Evolutionary conservation across 345 rosid species (phyloP).

Genomic region (Salix caprea): DNA sequence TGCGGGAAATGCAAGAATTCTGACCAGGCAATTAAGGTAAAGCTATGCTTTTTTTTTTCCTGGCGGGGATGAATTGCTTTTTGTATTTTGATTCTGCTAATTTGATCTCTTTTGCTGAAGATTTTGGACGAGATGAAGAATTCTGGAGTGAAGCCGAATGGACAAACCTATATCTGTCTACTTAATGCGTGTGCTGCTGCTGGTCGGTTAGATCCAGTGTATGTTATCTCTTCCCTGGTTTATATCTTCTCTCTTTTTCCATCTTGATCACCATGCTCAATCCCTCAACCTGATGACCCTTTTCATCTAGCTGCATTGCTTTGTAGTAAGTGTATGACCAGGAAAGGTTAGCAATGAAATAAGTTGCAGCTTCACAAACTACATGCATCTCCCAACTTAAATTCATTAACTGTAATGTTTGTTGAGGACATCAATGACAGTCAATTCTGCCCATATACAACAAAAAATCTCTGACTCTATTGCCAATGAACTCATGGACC

Average conservation of each 20-base stretch:
- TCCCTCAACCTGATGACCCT: background rate
- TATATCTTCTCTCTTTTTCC: background rate
- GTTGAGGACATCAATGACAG: background rate
- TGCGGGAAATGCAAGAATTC: constrained; percentile 89
- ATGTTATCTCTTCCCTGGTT: constrained; percentile 39
- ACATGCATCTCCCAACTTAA: background rate
- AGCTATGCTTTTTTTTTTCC: background rate
- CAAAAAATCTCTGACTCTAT: background rate
- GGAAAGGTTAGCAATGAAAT: background rate
- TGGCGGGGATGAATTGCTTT: background rate
- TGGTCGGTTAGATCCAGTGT: constrained; percentile 86
- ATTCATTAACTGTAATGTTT: background rate
- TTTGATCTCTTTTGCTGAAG: constrained; percentile 31
- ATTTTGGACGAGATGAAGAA: constrained; percentile 90
- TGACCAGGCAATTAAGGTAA: constrained; percentile 64
- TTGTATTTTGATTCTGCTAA: background rate
- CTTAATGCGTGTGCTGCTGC: constrained; percentile 87
- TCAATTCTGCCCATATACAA: background rate
- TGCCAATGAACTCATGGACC: background rate
- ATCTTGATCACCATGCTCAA: constrained; percentile 7
- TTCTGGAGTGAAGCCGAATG: constrained; percentile 84
- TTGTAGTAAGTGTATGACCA: background rate
- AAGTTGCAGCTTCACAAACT: background rate
- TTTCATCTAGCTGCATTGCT: background rate
- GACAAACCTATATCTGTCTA: constrained; percentile 75